Conservation (phyloP, 305 asterid genomes). For the Striga hermonthica region DNA sequence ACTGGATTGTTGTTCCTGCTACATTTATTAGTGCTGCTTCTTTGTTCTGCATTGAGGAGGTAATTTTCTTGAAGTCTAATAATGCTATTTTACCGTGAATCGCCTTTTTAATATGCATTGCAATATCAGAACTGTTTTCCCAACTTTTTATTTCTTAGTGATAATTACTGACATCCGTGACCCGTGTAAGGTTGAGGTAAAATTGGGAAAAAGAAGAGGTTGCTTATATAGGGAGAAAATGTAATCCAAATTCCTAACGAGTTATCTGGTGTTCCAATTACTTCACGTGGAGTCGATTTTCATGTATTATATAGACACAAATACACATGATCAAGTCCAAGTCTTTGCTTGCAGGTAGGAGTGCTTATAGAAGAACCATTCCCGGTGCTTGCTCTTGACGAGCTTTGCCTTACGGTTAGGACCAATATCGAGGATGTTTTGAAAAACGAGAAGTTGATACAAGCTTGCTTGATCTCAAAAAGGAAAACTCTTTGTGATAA, state of each 20-base stretch:
- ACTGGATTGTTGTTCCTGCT: slow-evolving; percentile 98
- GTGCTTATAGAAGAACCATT: slow-evolving; percentile 97
- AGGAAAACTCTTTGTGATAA: slow-evolving; percentile 33
- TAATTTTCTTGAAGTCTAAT: slow-evolving; percentile 30
- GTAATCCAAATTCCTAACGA: too few species aligned
- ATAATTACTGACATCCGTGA: neutral
- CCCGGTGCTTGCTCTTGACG: slow-evolving; percentile 93
- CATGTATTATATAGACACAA: neutral
- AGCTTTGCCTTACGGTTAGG: slow-evolving; percentile 57
- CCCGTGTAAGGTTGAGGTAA: too few species aligned
- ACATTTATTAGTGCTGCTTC: slow-evolving; percentile 97
- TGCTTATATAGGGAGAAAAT: too few species aligned
- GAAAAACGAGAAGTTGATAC: slow-evolving; percentile 54
- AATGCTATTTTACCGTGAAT: neutral
- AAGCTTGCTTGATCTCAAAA: slow-evolving; percentile 46
- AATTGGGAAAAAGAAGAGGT: too few species aligned
- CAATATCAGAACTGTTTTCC: neutral
- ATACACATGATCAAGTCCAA: neutral
- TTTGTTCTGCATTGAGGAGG: slow-evolving; percentile 96
- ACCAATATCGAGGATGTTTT: slow-evolving; percentile 57
- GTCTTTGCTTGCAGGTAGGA: slow-evolving; percentile 60
- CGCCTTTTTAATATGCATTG: neutral
- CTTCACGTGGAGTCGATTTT: neutral
- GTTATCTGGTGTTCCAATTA: neutral
- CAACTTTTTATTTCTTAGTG: neutral